These are phyloP conservation scores for Coelastrella sp. DNA, from an alignment of 139 green algal species.

Conservation along the genomic window DNA sequence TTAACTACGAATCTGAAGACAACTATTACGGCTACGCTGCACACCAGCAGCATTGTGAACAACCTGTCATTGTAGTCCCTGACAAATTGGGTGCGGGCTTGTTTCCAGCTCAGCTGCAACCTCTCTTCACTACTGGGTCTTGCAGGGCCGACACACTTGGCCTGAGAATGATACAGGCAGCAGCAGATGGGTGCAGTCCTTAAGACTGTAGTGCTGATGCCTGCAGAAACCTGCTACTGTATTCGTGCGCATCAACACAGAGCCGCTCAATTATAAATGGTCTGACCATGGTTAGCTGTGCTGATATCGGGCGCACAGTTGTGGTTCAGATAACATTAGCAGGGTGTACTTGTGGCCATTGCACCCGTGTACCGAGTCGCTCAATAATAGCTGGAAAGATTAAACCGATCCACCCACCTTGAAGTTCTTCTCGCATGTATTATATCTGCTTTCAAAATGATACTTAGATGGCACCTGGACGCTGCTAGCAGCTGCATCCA, in stretches of 20 bases:
- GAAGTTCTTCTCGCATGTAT: conserved; percentile 66
- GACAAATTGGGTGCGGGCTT: conserved; percentile 69
- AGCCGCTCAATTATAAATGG: too few species aligned
- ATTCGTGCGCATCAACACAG: too few species aligned
- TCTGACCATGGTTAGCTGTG: too few species aligned
- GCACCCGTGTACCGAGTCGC: too few species aligned
- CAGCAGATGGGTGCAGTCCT: too few species aligned
- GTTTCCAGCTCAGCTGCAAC: conserved; percentile 61
- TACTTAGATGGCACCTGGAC: conserved; percentile 69
- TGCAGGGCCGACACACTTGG: conserved; percentile 36
- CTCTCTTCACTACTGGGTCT: conserved; percentile 40
- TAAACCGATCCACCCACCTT: too few species aligned
- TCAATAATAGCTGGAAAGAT: too few species aligned
- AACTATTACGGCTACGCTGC: conserved; percentile 66
- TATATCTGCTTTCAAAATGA: conserved; percentile 70
- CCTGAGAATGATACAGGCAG: not conserved
- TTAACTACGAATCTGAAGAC: conserved; percentile 60
- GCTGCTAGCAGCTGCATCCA: conserved; percentile 48
- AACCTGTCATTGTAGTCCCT: conserved; percentile 88
- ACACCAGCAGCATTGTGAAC: conserved; percentile 72
- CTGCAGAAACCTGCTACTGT: too few species aligned
- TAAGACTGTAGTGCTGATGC: too few species aligned
- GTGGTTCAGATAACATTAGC: too few species aligned
- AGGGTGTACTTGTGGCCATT: too few species aligned
- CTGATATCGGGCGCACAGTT: too few species aligned